phyloP scores from a whole-genome alignment of 2,329 filamentous ascomycete genomes.

The Lecanicillium sp. region DNA sequence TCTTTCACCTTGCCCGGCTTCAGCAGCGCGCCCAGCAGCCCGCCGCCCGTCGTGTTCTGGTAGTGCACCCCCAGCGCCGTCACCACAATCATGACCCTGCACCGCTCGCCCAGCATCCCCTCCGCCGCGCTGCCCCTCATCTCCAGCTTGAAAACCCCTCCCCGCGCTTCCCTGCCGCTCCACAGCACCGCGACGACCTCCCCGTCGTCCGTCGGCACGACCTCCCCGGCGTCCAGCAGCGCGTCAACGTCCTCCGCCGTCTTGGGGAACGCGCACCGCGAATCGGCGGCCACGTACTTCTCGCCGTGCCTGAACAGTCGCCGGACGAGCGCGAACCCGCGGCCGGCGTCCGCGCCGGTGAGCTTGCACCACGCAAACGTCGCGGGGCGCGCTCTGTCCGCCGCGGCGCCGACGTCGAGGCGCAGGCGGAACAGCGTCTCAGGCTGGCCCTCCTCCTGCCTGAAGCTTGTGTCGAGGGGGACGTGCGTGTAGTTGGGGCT shows the following conservation, averaged over 20 bases:
- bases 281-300: neutral
- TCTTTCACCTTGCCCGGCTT: too few relatives aligned
- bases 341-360: neutral
- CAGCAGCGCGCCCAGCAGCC: neutral
- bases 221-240: neutral
- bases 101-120: neutral
- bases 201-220: neutral
- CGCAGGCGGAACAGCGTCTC: neutral
- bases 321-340: neutral
- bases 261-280: neutral
- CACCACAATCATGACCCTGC: neutral
- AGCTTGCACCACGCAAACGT: constrained; percentile 2
- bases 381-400: neutral
- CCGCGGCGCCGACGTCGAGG: neutral
- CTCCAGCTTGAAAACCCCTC: neutral
- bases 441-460: neutral
- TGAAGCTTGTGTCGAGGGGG: neutral
- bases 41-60: neutral
- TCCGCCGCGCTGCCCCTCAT: neutral
- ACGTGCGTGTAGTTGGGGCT: neutral
- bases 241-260: neutral
- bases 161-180: neutral
- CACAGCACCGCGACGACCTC: neutral
- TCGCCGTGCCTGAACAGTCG: neutral
- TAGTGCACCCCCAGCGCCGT: neutral